These are phyloP conservation scores for Oryza meyeriana DNA, from an alignment of 176 grass and related monocot genomes.

Conservation along the genomic window DNA sequence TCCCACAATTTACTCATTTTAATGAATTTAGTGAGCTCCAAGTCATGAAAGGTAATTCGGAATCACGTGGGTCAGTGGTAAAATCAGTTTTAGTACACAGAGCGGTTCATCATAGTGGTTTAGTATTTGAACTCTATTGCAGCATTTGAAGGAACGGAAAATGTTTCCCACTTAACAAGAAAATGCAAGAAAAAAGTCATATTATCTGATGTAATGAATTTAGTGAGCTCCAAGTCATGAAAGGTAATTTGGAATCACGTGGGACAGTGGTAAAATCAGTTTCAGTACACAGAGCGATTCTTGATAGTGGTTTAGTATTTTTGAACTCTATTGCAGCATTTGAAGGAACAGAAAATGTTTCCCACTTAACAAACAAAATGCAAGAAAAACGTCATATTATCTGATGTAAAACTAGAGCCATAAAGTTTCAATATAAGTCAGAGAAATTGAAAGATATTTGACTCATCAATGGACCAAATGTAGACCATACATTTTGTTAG, in stretches of 20 bases:
- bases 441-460: not conserved
- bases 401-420: not conserved
- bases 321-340: not conserved
- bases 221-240: not conserved
- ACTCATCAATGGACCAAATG: constrained; percentile 24
- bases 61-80: not conserved
- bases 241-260: not conserved
- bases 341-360: constrained; percentile 2
- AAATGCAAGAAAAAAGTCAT: constrained; percentile 4
- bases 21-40: not conserved
- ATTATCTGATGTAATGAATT: not conserved
- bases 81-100: not conserved
- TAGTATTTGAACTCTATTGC: constrained; percentile 16
- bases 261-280: not conserved
- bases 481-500: constrained; percentile 58
- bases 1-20: not conserved
- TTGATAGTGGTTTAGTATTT: not conserved
- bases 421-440: not conserved
- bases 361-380: not conserved
- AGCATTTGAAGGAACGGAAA: not conserved
- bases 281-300: not conserved
- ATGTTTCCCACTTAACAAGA: not conserved
- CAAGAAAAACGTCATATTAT: not conserved
- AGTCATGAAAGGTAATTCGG: not conserved
- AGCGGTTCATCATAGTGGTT: not conserved